Conservation (phyloP, 2,329 filamentous ascomycete species). For the Pyricularia pennisetigena region DNA sequence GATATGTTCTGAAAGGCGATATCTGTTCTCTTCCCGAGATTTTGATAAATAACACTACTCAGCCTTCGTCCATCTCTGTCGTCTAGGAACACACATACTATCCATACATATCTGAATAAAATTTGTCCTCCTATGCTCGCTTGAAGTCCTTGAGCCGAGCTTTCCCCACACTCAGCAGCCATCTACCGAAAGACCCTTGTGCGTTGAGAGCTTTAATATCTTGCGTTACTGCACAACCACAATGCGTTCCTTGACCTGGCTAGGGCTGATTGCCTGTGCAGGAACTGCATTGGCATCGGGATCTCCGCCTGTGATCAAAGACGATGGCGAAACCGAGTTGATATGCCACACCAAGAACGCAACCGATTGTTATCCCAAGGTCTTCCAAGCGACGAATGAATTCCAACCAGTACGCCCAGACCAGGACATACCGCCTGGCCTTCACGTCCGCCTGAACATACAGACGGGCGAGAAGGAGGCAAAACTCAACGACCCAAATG, state of each 20-base stretch:
- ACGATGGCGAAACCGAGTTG: slow-evolving; percentile 32
- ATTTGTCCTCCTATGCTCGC: neutral
- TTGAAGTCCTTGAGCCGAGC: neutral
- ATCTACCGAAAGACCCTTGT: neutral
- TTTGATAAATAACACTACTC: neutral
- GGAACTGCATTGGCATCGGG: neutral
- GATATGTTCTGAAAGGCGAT: neutral
- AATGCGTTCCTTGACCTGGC: neutral
- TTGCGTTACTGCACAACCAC: neutral
- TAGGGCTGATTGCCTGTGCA: neutral
- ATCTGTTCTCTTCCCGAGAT: neutral
- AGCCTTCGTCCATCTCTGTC: neutral
- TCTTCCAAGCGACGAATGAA: slow-evolving; percentile 54
- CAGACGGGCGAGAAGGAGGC: slow-evolving; percentile 55
- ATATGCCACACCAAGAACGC: slow-evolving; percentile 55
- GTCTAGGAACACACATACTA: neutral
- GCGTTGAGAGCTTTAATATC: too few species aligned
- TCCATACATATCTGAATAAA: neutral
- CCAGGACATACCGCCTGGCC: slow-evolving; percentile 53
- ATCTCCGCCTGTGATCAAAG: neutral
- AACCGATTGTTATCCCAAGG: slow-evolving; percentile 53
- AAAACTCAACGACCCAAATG: slow-evolving; percentile 51
- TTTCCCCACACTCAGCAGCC: neutral
- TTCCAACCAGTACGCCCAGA: slow-evolving; percentile 55
- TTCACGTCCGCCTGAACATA: slow-evolving; percentile 58